Base-by-base conservation (phyloP, 2,329 filamentous ascomycete genomes). In the Xylaria sp. region DNA sequence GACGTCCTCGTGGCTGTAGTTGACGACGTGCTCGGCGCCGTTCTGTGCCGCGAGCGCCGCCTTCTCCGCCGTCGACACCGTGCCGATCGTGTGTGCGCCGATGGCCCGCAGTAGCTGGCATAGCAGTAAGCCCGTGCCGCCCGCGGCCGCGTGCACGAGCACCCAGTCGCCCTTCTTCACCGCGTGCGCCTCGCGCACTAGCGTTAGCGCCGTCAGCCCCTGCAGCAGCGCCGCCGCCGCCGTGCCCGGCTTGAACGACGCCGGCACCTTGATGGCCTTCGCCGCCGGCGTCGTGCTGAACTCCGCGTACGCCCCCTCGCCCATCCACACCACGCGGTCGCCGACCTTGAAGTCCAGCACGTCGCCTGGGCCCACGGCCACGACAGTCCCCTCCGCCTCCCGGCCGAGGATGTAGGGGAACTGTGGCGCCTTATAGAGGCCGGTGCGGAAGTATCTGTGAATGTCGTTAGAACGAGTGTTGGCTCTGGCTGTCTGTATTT, bases 371-470 rank as follows among this genome's bases (percentile, higher is more conserved):
- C 88, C 88, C 2, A 87, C 75, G 31, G 89, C 83, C 45, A 89
- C 88, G 69, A 97, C 81, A 45, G 85, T 89, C 67, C 94, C 94
- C 65, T 88, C 86, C 66, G 86, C 92, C 82, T 97, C 94, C 73
- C 91, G 90, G 68, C 94, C 94, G 22, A 95, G 89, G 57, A 90
- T 89, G 73, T 92, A 86, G 4, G 94, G 94, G 73, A 92, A 88
- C 1, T 81, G 77, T 0, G 91, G 85, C 0, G 89, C 82, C 11
- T 84, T 82, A 83, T 97, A 97, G 57, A 97, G 87, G 11, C 94
- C 94, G 13, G 86, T 89, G 77, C 94, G 93, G 86, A 94, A 96
- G 81, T 97, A 89, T n/a, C n/a, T n/a, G n/a, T n/a, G n/a, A n/a
- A n/a, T n/a, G n/a, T n/a, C n/a, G n/a, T n/a, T n/a, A n/a, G n/a